Base-by-base conservation (phyloP, 2,329 filamentous ascomycete genomes). In the Ascochyta pisi region DNA sequence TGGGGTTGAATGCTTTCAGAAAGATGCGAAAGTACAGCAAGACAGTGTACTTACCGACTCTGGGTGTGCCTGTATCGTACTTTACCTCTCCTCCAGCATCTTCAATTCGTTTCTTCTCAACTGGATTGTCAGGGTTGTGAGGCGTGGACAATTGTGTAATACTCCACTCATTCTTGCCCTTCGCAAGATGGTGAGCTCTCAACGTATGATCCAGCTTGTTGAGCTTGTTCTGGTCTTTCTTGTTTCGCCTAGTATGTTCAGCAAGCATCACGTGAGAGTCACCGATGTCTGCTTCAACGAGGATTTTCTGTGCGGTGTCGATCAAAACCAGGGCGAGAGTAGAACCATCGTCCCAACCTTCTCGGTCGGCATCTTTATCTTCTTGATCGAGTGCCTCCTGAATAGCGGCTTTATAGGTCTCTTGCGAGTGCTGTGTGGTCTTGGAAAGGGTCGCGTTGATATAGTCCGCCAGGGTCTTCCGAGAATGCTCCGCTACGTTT, bases 231-330 rank as follows among this genome's bases (percentile, higher is more conserved):
- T 54, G 19, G 15, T 54, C 47, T 46, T 55, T 48, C 45, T 53
- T 43, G 22, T 58, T 54, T 34, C 46, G 33, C 29, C 49, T 26
- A 33, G 46, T 23, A 51, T 41, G 38, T 41, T 50, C 50, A 15
- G 63, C 65, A 48, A 64, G 62, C 19, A 64, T 51, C 38, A 61
- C 54, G 33, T 69, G 65, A 10, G 65, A 67, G 48, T 69, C 66
- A 22, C 66, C 66, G 2, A 69, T 37, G 37, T 69, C 60, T 19
- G 65, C 65, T 33, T 64, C 60, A 7, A 69, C 47, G 6, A 69
- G 58, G 24, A 67, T 46, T 26, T 57, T 64, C 29, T 65, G 66
- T 40, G 62, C 54, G 8, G 58, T 62, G 48, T 69, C 66, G 27
- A 69, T 56, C 46, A 69, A 44, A 13, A 56, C 59, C 3, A 69